Evolutionary conservation across 2,329 filamentous ascomycete genomes (phyloP).

Genomic region (Metarhizium rileyi): DNA sequence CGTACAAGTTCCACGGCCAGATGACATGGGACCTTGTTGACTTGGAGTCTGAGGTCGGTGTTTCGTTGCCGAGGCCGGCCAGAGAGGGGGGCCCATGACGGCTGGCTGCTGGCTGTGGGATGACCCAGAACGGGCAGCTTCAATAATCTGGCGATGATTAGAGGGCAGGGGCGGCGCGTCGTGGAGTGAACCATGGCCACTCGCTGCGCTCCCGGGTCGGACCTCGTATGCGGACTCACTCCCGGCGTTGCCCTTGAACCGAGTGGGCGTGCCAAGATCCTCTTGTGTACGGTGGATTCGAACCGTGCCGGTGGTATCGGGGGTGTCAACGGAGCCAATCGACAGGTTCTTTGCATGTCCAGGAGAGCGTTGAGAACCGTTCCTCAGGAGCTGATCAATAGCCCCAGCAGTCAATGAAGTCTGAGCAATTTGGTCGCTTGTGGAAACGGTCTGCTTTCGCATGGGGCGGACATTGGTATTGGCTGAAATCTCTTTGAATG

Average conservation of each 20-base stretch:
- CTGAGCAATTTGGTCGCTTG: conserved; percentile 66
- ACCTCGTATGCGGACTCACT: conserved; percentile 33
- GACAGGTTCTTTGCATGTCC: conserved; percentile 28
- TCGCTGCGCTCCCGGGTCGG: conserved; percentile 66
- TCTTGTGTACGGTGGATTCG: conserved; percentile 39
- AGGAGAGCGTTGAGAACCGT: conserved; percentile 16
- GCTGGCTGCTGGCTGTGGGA: conserved; percentile 33
- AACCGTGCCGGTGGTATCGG: conserved; percentile 30
- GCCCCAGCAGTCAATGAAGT: conserved; percentile 74
- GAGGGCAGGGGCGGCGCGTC: conserved; percentile 62
- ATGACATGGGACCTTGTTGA: conserved; percentile 34
- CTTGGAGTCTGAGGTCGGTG: conserved; percentile 53
- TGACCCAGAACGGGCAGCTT: conserved; percentile 59
- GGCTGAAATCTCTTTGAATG: conserved; percentile 53
- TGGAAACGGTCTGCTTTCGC: conserved; percentile 33
- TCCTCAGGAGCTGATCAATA: conserved; percentile 65
- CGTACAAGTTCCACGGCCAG: conserved; percentile 47
- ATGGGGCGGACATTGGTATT: conserved; percentile 37
- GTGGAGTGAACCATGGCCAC: conserved; percentile 38
- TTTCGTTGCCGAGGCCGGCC: conserved; percentile 65
- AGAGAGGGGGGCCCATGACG: conserved; percentile 73
- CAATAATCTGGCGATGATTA: conserved; percentile 78
- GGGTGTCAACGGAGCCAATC: conserved; percentile 22
- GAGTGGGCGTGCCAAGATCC: conserved; percentile 34
- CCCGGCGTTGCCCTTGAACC: conserved; percentile 25